These are phyloP conservation scores for Xylaria sp. DNA, from an alignment of 2,329 filamentous ascomycete genomes.

Conservation along the genomic window DNA sequence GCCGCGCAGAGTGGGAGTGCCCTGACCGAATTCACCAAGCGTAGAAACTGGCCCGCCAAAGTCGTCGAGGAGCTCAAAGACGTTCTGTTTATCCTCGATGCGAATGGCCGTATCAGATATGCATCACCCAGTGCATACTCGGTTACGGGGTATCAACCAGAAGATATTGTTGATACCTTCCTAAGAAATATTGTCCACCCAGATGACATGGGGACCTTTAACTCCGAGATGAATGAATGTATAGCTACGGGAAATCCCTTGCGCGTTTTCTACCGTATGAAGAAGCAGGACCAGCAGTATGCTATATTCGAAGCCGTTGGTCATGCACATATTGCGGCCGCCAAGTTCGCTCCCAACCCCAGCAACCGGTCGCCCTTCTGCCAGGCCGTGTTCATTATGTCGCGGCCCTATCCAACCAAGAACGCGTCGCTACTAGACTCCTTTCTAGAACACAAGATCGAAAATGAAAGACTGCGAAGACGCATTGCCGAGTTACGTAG, in stretches of 20 bases:
- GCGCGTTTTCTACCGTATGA: conserved; percentile 88
- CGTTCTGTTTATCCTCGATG: conserved; percentile 86
- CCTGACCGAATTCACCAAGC: conserved; percentile 69
- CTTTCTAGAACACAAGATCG: conserved; percentile 95
- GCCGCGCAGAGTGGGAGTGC: conserved; percentile 54
- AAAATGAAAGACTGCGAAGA: conserved; percentile 87
- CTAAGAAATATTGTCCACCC: conserved; percentile 86
- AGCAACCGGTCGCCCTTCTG: conserved; percentile 77
- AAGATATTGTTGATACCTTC: conserved; percentile 78
- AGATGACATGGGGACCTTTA: conserved; percentile 85
- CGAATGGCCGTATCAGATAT: conserved; percentile 85
- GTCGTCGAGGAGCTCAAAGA: conserved; percentile 92
- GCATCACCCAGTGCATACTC: conserved; percentile 81
- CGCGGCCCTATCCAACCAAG: conserved; percentile 87
- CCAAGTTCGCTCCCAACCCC: conserved; percentile 71
- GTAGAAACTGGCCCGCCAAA: conserved; percentile 84
- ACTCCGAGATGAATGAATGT: conserved; percentile 88
- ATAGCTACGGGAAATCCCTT: conserved; percentile 83
- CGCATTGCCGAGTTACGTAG: conserved; percentile 85
- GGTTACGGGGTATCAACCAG: conserved; percentile 79
- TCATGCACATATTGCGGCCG: conserved; percentile 85
- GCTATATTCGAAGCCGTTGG: conserved; percentile 91
- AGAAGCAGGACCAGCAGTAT: conserved; percentile 76
- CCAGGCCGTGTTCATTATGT: conserved; percentile 93
- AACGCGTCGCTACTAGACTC: conserved; percentile 88